These are phyloP conservation scores for Pelargonium cotyledonis DNA, from an alignment of 441 rosid genomes.

Conservation along the genomic window DNA sequence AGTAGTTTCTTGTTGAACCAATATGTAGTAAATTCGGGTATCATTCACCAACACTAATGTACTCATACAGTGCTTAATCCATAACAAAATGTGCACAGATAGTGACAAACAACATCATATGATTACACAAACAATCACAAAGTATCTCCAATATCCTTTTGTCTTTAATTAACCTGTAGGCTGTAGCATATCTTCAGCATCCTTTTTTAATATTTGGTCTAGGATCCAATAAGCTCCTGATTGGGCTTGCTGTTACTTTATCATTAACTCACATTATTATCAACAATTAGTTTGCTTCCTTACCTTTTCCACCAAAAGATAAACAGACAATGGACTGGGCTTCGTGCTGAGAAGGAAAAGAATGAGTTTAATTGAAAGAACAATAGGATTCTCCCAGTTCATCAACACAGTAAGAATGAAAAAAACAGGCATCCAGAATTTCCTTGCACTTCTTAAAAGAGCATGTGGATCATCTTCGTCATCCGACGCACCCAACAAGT, in stretches of 20 bases:
- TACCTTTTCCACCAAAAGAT: slow-evolving; percentile 44
- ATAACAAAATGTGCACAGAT: too few relatives aligned
- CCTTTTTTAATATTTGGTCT: not conserved
- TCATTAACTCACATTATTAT: not conserved
- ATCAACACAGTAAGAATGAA: slow-evolving; percentile 33
- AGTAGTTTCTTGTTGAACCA: too few relatives aligned
- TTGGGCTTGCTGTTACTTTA: not conserved
- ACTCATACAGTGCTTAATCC: too few relatives aligned
- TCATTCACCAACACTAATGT: too few relatives aligned
- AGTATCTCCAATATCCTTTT: too few relatives aligned
- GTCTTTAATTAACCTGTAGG: too few relatives aligned
- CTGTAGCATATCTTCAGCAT: too few relatives aligned
- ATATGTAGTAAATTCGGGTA: too few relatives aligned
- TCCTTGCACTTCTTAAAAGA: slow-evolving; percentile 29
- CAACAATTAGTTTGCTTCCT: slow-evolving; percentile 14
- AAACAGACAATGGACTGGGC: slow-evolving; percentile 50
- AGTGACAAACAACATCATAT: too few relatives aligned
- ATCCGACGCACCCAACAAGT: slow-evolving; percentile 17
- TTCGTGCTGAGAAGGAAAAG: slow-evolving; percentile 42
- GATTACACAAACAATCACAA: too few relatives aligned
- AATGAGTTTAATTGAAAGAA: slow-evolving; percentile 24
- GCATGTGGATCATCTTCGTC: slow-evolving; percentile 23
- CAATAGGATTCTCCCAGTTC: slow-evolving; percentile 37
- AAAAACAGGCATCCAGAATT: slow-evolving; percentile 42
- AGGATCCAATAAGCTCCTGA: not conserved